These are phyloP conservation scores for Deinandra increscens DNA, from an alignment of 129 eudicot species.

Conservation along the genomic window DNA sequence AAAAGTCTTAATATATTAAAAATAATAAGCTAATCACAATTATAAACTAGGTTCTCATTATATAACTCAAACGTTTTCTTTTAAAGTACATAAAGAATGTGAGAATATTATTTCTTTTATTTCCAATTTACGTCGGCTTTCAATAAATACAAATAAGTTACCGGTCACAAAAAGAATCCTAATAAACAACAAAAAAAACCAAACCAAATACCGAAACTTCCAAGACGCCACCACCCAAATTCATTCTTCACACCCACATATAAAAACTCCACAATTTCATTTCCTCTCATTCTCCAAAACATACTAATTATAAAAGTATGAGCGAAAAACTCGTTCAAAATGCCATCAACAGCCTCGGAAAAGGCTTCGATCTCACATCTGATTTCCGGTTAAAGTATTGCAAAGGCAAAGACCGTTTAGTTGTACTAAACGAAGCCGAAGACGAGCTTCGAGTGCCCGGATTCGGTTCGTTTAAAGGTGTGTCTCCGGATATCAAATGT, in stretches of 20 bases:
- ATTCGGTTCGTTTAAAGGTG: constrained; percentile 52
- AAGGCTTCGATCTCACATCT: constrained; percentile 82
- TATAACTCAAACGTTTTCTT: not conserved
- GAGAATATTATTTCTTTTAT: not conserved
- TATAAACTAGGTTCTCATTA: too few species aligned
- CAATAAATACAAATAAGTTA: constrained; percentile 23
- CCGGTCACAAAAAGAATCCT: not conserved
- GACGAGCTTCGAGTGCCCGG: constrained; percentile 60
- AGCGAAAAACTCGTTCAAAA: constrained; percentile 41
- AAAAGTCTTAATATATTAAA: too few species aligned
- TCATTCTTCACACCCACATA: constrained; percentile 17
- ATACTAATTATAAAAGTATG: constrained; percentile 15
- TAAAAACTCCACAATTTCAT: constrained; percentile 14
- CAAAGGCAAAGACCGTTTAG: constrained; percentile 65
- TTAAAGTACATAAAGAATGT: not conserved
- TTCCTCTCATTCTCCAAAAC: not conserved
- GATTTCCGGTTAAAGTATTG: constrained; percentile 90
- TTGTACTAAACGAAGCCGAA: constrained; percentile 50
- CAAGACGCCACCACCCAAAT: constrained; percentile 16
- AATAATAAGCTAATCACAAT: too few species aligned
- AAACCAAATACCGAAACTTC: constrained; percentile 31
- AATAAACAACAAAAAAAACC: constrained; percentile 4
- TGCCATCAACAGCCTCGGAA: constrained; percentile 74
- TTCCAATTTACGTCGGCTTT: constrained; percentile 17
- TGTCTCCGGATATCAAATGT: constrained; percentile 76